phyloP scores from a whole-genome alignment of 75 land plant genomes.

The Sequoiadendron giganteum region DNA sequence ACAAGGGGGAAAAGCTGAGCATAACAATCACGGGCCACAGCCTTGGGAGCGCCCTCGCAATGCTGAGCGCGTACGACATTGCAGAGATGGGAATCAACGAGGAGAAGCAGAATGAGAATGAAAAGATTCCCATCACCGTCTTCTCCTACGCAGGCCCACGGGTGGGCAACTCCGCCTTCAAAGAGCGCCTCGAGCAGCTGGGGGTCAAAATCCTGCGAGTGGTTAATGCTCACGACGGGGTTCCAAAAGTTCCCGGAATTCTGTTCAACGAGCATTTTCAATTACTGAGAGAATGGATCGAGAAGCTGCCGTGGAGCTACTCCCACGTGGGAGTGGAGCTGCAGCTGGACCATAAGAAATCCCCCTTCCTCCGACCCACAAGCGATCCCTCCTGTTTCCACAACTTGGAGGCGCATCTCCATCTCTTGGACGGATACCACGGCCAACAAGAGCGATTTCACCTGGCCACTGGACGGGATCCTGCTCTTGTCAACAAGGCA shows the following conservation, averaged over 20 bases:
- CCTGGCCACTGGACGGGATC: slow-evolving; percentile 34
- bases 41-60: slow-evolving; percentile 26
- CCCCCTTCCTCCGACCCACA: slow-evolving; percentile 40
- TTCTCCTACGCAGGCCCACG: slow-evolving; percentile 23
- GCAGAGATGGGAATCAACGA: slow-evolving; percentile 9
- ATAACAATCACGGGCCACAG: slow-evolving; percentile 36
- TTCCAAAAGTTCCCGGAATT: slow-evolving; percentile 60
- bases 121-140: slow-evolving; percentile 23
- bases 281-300: slow-evolving; percentile 12
- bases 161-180: slow-evolving; percentile 21
- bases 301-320: slow-evolving; percentile 45
- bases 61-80: slow-evolving; percentile 22
- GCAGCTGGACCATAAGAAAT: slow-evolving; percentile 36
- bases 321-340: slow-evolving; percentile 61
- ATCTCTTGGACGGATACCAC: slow-evolving; percentile 69
- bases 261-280: slow-evolving; percentile 37
- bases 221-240: slow-evolving; percentile 48
- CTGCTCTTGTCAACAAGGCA: slow-evolving; percentile 61
- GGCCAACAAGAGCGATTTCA: slow-evolving; percentile 31
- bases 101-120: not conserved
- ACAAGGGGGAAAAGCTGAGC: slow-evolving; percentile 26
- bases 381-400: slow-evolving; percentile 35
- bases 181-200: slow-evolving; percentile 17
- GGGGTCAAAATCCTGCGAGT: slow-evolving; percentile 50
- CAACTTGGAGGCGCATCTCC: slow-evolving; percentile 74